phyloP scores from a whole-genome alignment of 1,284 basidiomycete species.

The Microbotryum silenes-acaulis region DNA sequence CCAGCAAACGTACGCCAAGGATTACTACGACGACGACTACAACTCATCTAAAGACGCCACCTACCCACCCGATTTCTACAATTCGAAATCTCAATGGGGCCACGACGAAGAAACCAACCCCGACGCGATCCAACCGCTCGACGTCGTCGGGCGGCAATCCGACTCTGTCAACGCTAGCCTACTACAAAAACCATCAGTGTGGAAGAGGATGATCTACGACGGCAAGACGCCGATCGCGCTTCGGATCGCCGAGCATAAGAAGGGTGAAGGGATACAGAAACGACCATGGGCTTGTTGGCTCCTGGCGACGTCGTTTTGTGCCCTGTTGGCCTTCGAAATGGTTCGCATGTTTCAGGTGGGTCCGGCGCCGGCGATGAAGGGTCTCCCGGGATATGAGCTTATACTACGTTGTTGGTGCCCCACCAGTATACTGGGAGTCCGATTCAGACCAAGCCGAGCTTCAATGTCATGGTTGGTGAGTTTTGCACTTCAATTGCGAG shows the following conservation, averaged over 20 bases:
- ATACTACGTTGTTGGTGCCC: conserved; percentile 1
- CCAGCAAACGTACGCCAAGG: background rate
- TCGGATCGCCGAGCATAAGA: conserved; percentile 45
- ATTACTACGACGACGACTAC: background rate
- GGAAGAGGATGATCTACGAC: conserved; percentile 31
- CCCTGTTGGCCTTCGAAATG: conserved; percentile 37
- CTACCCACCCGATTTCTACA: conserved; percentile 1
- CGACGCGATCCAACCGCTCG: conserved; percentile 16
- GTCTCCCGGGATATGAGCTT: background rate
- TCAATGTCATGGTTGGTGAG: conserved; percentile 69
- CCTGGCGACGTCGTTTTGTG: conserved; percentile 58
- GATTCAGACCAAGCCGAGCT: conserved; percentile 52
- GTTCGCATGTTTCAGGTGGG: conserved; percentile 43
- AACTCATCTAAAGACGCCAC: background rate
- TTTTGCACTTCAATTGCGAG: too few species aligned
- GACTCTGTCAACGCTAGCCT: conserved; percentile 7
- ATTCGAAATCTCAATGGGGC: too few species aligned
- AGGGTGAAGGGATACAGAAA: conserved; percentile 71
- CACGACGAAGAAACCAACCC: background rate
- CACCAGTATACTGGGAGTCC: conserved; percentile 37
- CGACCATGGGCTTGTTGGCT: conserved; percentile 56
- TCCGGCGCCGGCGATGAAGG: too few species aligned
- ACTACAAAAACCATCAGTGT: conserved; percentile 13
- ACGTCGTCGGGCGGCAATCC: conserved; percentile 13
- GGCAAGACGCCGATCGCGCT: conserved; percentile 34